phyloP scores from a whole-genome alignment of 2,329 filamentous ascomycete genomes.

The Penicillium sp. region DNA sequence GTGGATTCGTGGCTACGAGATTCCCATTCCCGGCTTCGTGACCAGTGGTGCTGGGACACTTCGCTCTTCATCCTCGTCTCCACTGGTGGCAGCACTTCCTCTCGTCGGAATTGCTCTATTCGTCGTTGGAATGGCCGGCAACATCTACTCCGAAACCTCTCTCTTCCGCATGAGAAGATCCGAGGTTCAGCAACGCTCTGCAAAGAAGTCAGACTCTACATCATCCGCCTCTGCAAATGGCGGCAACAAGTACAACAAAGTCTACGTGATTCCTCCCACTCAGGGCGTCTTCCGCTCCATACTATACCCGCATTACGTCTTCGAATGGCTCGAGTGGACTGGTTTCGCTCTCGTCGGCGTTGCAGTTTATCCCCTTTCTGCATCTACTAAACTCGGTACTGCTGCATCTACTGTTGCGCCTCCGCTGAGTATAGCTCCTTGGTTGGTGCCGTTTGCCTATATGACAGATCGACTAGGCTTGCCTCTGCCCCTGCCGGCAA shows the following conservation, averaged over 20 bases:
- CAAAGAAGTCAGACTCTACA: constrained; percentile 56
- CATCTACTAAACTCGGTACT: constrained; percentile 4
- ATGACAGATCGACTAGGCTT: constrained; percentile 34
- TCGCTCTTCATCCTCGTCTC: constrained; percentile 17
- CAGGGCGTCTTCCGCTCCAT: constrained; percentile 81
- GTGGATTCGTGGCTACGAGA: constrained; percentile 83
- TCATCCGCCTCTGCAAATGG: constrained; percentile 23
- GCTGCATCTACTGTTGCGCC: constrained; percentile 17
- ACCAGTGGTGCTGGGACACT: constrained; percentile 15
- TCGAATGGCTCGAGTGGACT: constrained; percentile 94
- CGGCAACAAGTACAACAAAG: constrained; percentile 68
- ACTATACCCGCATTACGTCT: constrained; percentile 91
- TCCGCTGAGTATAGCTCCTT: constrained; percentile 39
- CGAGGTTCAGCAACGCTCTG: constrained; percentile 56
- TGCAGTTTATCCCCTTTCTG: constrained; percentile 35
- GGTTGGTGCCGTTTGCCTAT: constrained; percentile 39
- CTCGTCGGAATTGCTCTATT: constrained; percentile 74
- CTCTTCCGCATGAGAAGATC: constrained; percentile 82
- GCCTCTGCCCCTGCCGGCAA: constrained; percentile 70
- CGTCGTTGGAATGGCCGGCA: constrained; percentile 73
- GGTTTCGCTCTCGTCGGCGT: constrained; percentile 74
- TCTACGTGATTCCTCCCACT: constrained; percentile 82
- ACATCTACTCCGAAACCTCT: constrained; percentile 88
- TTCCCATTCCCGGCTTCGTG: constrained; percentile 22
- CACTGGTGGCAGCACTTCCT: constrained; percentile 42